These are phyloP conservation scores for Agrocybe chaxingu DNA, from an alignment of 768 basidiomycete species.

Conservation along the genomic window DNA sequence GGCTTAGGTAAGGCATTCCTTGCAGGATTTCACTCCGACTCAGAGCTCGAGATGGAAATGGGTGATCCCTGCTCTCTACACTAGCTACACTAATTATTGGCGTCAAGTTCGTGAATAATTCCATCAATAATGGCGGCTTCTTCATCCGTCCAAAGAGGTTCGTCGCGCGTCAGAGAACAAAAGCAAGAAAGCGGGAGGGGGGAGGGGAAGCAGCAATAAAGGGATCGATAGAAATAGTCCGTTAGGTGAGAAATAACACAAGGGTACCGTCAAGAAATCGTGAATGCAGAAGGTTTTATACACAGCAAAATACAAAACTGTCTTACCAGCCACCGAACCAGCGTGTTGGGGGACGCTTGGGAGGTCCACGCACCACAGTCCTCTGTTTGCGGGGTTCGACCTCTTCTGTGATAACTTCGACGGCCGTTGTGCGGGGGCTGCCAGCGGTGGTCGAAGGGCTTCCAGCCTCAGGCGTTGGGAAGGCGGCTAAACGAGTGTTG, in stretches of 20 bases:
- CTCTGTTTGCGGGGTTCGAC: slow-evolving; percentile 39
- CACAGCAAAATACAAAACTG: slow-evolving; percentile 21
- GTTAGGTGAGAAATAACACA: slow-evolving; percentile 18
- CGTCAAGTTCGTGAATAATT: slow-evolving; percentile 26
- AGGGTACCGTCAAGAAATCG: slow-evolving; percentile 31
- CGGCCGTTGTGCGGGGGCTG: slow-evolving; percentile 71
- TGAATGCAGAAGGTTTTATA: slow-evolving; percentile 24
- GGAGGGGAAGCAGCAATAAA: slow-evolving; percentile 13
- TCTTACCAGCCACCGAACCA: slow-evolving; percentile 63
- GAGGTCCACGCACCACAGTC: slow-evolving; percentile 39
- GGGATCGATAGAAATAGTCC: slow-evolving; percentile 11
- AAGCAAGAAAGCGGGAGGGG: slow-evolving; percentile 7
- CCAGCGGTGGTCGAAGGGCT: slow-evolving; percentile 55
- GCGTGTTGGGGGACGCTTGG: slow-evolving; percentile 47
- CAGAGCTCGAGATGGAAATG: not conserved
- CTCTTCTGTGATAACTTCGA: slow-evolving; percentile 67
- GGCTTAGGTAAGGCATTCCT: too few species aligned
- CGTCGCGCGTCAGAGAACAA: not conserved
- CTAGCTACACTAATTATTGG: slow-evolving; percentile 30
- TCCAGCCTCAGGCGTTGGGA: slow-evolving; percentile 65
- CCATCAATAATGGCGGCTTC: slow-evolving; percentile 21
- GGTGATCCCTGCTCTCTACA: slow-evolving; percentile 23
- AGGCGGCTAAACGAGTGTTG: slow-evolving; percentile 71
- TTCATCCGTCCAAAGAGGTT: slow-evolving; percentile 26
- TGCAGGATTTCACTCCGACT: too few species aligned